Base-by-base conservation (phyloP, 148 eudicot species). In the Silene conica region DNA sequence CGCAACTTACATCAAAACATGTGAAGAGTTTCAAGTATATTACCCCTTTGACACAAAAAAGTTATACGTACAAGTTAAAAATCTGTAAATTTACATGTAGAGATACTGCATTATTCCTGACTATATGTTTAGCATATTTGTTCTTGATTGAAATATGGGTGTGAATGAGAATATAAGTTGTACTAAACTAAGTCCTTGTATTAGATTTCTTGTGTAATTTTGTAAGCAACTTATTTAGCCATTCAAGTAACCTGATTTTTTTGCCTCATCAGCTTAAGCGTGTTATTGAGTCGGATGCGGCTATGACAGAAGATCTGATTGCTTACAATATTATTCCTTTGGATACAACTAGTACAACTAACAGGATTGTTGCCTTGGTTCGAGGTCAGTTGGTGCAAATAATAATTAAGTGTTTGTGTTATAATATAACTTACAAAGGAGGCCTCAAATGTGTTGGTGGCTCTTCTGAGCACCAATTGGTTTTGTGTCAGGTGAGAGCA, bases 251-350 rank as follows among this genome's bases (percentile, higher is more conserved):
- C 26, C 14, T 45, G 55, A 62, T 61, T 66, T 74, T 76, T 77
- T 20, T 8, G n/a, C 16, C 19, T 63, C 72, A 83, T 41, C 85
- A 95, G 99, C 78, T 92, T 81, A 95, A 92, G 71, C 93, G 94
- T 28, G 87, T 95, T 48, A 92, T 95, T 82, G 88, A 89, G 82
- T 89, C 94, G 15, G 99, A 95, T 83, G 99, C 99, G 50, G 97
- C 96, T 50, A 90, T 95, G 99, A 90, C 91, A 0, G 99, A 95
- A 70, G 99, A 92, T 79, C 79, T 90, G 65, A 84, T 95, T 84
- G 90, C 94, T 67, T 95, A 92, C 76, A 95, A 95, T 73, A 95
- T 95, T 45, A 95, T 95, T 71, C 99, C 99, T 22, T 76, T 95
- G 79, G 99, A 92, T 82, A 83, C 86, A 63, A 82, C 89, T 41